These are phyloP conservation scores for Alternaria sp. DNA, from an alignment of 2,329 filamentous ascomycete genomes.

Conservation along the genomic window DNA sequence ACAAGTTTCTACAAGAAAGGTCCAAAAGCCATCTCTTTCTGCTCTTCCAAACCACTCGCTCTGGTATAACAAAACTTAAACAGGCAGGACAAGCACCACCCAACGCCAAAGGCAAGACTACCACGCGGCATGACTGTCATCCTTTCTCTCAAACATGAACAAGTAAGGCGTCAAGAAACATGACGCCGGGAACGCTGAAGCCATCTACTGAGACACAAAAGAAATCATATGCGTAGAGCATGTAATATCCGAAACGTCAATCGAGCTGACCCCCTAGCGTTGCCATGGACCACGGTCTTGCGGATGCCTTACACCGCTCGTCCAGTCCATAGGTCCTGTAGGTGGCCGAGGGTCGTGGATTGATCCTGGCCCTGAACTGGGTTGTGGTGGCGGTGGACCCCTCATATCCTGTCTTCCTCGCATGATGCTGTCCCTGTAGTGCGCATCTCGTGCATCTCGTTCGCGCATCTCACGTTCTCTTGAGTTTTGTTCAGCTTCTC, in stretches of 20 bases:
- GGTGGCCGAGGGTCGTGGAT: conserved; percentile 23
- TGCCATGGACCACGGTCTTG: conserved; percentile 26
- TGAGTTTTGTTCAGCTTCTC: conserved; percentile 33
- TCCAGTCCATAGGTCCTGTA: conserved; percentile 29
- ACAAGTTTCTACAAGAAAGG: not conserved
- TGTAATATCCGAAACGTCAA: not conserved
- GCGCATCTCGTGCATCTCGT: conserved; percentile 23
- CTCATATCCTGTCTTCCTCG: conserved; percentile 24
- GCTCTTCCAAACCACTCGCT: not conserved
- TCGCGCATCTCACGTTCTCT: conserved; percentile 28
- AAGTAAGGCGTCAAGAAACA: not conserved
- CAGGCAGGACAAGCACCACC: not conserved
- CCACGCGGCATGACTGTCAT: not conserved
- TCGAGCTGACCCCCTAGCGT: not conserved
- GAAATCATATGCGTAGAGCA: not conserved
- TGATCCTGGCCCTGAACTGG: conserved; percentile 20
- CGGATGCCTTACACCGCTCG: conserved; percentile 24
- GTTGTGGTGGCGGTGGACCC: conserved; percentile 21
- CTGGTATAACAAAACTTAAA: not conserved
- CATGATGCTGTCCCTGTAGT: conserved; percentile 29
- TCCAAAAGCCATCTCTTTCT: not conserved
- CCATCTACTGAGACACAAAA: not conserved
- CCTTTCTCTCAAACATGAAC: not conserved
- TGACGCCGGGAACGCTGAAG: not conserved
- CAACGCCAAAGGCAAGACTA: not conserved